Conservation (phyloP, 1,284 basidiomycete species). For the Polyporus tsugae region DNA sequence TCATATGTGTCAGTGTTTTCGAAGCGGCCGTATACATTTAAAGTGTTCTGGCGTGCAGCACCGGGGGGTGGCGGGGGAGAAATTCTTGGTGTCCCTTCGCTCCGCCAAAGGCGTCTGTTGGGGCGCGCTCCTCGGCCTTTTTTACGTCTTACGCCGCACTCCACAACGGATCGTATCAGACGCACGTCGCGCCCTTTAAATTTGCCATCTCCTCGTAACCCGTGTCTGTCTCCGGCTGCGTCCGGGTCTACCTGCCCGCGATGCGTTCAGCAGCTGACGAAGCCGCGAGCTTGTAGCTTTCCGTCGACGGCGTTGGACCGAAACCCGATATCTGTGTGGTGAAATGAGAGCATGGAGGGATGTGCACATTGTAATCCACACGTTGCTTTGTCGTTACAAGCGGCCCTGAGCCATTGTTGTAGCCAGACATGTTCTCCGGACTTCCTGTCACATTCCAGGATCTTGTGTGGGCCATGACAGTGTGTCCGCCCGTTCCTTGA, state of each 20-base stretch:
- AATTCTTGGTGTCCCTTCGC: background rate
- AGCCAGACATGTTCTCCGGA: background rate
- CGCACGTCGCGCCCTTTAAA: slow-evolving; percentile 10
- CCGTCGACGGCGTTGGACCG: background rate
- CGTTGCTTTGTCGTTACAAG: background rate
- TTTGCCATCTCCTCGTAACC: slow-evolving; percentile 6
- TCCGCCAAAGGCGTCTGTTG: background rate
- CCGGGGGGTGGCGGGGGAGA: background rate
- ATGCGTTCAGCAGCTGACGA: background rate
- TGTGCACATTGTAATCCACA: background rate
- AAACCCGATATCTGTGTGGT: background rate
- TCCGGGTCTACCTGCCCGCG: slow-evolving; percentile 5
- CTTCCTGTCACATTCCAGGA: background rate
- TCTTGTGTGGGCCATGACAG: background rate
- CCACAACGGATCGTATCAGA: slow-evolving; percentile 18
- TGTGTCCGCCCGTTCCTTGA: background rate
- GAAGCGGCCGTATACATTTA: background rate
- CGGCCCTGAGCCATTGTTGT: background rate
- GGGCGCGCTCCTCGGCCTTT: slow-evolving; percentile 8
- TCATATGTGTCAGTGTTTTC: background rate
- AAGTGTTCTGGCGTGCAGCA: background rate
- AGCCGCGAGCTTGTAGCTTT: background rate
- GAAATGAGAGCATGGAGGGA: background rate
- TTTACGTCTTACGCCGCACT: slow-evolving; percentile 22
- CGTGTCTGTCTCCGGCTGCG: background rate